Base-by-base conservation (phyloP, 2,329 filamentous ascomycete genomes). In the Sarocladium strictum region DNA sequence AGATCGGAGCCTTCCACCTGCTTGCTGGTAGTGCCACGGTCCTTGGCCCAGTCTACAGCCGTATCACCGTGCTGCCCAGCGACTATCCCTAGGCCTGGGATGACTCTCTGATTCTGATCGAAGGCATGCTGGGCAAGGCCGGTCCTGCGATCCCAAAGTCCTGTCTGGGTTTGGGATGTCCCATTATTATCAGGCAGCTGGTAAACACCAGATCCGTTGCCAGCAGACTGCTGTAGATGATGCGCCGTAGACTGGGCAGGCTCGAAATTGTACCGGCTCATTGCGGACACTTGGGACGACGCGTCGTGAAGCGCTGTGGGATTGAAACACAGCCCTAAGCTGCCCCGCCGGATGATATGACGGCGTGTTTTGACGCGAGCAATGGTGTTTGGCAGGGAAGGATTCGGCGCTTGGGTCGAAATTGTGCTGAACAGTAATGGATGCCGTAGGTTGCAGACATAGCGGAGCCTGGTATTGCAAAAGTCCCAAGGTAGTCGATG, bases 91-190 rank as follows among this genome's bases (percentile, higher is more conserved):
- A 53, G 29, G 4, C 50, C 50, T 3, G 50, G 50, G 14, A 53
- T 53, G 33, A n/a, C 50, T 15, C 50, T 6, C n/a, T 53, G 32
- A 15, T 53, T 53, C 9, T 38, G 23, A 21, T 53, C 35, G 33
- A 33, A 53, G 2, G 50, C 32, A 19, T 53, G 9, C 17, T 53
- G 50, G 9, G 50, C 50, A 9, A 40, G 21, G 5, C 15, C 50
- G 3, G 32, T 19, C 9, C 27, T 11, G 26, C 40, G 32, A 3
- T 40, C 50, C 3, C 19, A 35, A 19, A 17, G n/a, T 3, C 10
- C 4, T 35, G 7, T 35, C 19, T 21, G 47, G 12, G 29, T 32
- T 10, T 35, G 17, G 21, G 47, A 6, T 12, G 23, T 11, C 27
- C 2, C 11, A 21, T 4, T 3, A 19, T 17, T n/a, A 7, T 3